Percentiles rank a stretch among this genome's conserved stretches.
Evolutionary conservation across 2,329 filamentous ascomycete species (phyloP).

Genomic region (Paecilomyces formosus): DNA sequence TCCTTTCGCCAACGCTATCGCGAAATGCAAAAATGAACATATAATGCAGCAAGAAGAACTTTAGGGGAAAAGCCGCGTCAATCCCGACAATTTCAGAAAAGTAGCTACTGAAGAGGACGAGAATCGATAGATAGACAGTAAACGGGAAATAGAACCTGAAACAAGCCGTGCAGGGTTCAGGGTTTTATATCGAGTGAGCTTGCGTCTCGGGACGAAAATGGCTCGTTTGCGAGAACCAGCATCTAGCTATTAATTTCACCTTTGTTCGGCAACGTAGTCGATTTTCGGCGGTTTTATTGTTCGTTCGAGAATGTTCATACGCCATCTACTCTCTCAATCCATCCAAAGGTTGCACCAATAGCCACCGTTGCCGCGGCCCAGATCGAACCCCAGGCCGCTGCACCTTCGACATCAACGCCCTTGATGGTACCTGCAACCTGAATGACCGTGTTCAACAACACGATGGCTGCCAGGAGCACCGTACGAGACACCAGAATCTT

Average conservation of each 20-base stretch:
- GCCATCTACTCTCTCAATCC: slow-evolving; percentile 33
- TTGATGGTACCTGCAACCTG: slow-evolving; percentile 60
- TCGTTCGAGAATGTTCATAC: slow-evolving; percentile 15
- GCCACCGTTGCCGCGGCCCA: slow-evolving; percentile 54
- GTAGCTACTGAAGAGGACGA: too few relatives aligned
- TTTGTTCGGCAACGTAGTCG: not conserved
- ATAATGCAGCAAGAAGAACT: not conserved
- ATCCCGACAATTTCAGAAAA: too few relatives aligned
- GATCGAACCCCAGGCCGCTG: slow-evolving; percentile 62
- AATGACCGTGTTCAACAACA: slow-evolving; percentile 52
- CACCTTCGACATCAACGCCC: slow-evolving; percentile 63
- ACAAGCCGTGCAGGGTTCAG: not conserved
- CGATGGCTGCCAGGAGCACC: slow-evolving; percentile 36
- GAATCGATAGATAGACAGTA: too few relatives aligned
- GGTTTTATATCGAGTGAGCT: not conserved
- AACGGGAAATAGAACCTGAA: not conserved
- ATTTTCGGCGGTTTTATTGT: not conserved
- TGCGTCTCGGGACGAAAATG: not conserved
- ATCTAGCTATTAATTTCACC: not conserved
- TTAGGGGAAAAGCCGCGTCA: too few relatives aligned
- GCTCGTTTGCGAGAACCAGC: not conserved
- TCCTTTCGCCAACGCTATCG: not conserved
- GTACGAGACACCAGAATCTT: slow-evolving; percentile 62
- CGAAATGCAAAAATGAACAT: not conserved
- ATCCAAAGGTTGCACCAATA: slow-evolving; percentile 26